phyloP scores from a whole-genome alignment of 1,284 basidiomycete species.

The Meira nashicola region DNA sequence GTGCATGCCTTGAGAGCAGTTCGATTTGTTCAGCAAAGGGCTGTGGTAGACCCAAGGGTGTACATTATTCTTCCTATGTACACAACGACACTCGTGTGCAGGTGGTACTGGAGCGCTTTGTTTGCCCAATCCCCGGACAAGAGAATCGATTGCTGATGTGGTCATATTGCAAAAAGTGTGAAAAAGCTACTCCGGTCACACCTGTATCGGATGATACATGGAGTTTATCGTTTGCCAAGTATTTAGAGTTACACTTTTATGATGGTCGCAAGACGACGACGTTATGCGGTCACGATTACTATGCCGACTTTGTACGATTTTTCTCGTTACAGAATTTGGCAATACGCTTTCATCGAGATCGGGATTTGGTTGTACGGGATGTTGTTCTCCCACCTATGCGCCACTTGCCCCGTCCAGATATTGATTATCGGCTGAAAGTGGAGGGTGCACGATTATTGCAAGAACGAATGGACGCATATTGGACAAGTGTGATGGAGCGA shows the following conservation, averaged over 20 bases:
- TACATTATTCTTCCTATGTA: conserved; percentile 81
- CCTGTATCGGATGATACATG: conserved; percentile 88
- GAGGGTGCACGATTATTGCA: conserved; percentile 75
- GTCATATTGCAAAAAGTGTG: conserved; percentile 72
- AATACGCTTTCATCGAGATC: conserved; percentile 82
- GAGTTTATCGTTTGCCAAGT: conserved; percentile 87
- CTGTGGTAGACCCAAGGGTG: conserved; percentile 73
- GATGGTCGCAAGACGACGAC: conserved; percentile 56
- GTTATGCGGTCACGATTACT: conserved; percentile 89
- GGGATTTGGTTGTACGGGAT: conserved; percentile 71
- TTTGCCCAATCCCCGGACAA: conserved; percentile 54
- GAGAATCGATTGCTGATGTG: conserved; percentile 79
- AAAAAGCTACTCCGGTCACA: conserved; percentile 66
- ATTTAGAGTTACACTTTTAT: conserved; percentile 86
- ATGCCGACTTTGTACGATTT: conserved; percentile 85
- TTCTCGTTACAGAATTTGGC: conserved; percentile 69
- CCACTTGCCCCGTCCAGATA: conserved; percentile 76
- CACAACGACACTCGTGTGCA: conserved; percentile 80
- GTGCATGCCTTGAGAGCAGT: conserved; percentile 67
- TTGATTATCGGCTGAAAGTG: conserved; percentile 82
- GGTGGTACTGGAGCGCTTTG: conserved; percentile 58
- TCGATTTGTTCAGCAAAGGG: conserved; percentile 70
- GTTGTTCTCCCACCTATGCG: conserved; percentile 82
- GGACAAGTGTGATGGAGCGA: conserved; percentile 59
- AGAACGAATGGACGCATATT: conserved; percentile 64